phyloP scores from a whole-genome alignment of 1,284 basidiomycete species.

The Cutaneotrichosporon sp. region DNA sequence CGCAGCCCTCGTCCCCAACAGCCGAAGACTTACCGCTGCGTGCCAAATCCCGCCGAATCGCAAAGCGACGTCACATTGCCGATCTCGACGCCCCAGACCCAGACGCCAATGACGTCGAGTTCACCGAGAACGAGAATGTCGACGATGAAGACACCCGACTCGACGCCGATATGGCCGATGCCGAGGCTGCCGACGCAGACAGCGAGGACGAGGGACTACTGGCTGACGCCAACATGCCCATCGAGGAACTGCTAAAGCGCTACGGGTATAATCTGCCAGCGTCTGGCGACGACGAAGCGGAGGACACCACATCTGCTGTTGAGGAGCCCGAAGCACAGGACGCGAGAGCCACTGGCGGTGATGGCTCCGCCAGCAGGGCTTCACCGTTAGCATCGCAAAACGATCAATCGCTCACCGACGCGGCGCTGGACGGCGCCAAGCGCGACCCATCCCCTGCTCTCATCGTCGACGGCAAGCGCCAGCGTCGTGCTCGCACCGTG shows the following conservation, averaged over 20 bases:
- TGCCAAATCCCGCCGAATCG: conserved; percentile 22
- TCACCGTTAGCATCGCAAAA: too few relatives aligned
- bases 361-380: too few relatives aligned
- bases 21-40: conserved; percentile 1
- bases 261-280: conserved; percentile 49
- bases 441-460: conserved; percentile 17
- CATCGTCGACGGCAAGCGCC: conserved; percentile 37
- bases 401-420: conserved; percentile 38
- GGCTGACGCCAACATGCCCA: conserved; percentile 54
- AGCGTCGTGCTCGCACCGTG: conserved; percentile 32
- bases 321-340: not conserved
- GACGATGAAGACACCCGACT: conserved; percentile 44
- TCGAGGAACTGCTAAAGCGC: conserved; percentile 54
- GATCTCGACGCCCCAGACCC: conserved; percentile 29
- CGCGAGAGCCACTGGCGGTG: not conserved
- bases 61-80: conserved; percentile 16
- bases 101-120: conserved; percentile 47
- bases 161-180: conserved; percentile 50
- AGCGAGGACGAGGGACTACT: conserved; percentile 53
- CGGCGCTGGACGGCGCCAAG: conserved; percentile 19
- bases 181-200: conserved; percentile 46
- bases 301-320: not conserved
- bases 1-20: not conserved
- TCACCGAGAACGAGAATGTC: conserved; percentile 25
- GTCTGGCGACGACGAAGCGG: not conserved